phyloP scores from a whole-genome alignment of 495 filamentous ascomycete genomes.

The Lentithecium fluviatile region DNA sequence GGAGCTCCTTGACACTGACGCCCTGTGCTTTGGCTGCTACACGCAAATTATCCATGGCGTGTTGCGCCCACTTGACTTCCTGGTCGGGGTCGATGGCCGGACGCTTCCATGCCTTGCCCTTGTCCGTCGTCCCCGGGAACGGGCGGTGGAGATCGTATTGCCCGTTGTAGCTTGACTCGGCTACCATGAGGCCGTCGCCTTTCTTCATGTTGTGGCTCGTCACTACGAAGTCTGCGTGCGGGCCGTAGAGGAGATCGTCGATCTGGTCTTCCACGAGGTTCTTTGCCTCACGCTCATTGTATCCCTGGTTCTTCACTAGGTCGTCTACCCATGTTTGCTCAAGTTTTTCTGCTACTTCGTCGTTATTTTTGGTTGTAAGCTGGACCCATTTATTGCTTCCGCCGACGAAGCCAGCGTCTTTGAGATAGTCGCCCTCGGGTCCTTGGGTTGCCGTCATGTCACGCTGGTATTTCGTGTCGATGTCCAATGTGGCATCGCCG shows the following conservation, averaged over 20 bases:
- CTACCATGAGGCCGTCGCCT: neutral
- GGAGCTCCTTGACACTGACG: neutral
- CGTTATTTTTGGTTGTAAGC: neutral
- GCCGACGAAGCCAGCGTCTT: neutral
- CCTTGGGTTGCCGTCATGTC: neutral
- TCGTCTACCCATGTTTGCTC: neutral
- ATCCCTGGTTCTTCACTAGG: neutral
- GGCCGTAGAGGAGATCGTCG: neutral
- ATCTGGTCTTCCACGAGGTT: neutral
- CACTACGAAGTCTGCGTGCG: neutral
- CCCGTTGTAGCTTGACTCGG: neutral
- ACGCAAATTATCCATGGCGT: neutral
- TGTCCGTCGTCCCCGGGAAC: neutral
- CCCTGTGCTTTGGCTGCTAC: neutral
- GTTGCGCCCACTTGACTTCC: neutral
- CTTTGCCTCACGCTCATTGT: neutral
- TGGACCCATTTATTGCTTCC: neutral
- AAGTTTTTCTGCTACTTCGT: neutral
- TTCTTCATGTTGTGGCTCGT: neutral
- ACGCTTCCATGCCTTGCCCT: neutral
- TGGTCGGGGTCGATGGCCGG: neutral
- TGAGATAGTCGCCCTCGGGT: neutral
- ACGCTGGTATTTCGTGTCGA: neutral
- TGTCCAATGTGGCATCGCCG: neutral
- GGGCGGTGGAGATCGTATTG: neutral